Percentiles rank a stretch among this genome's conserved stretches.
phyloP scores from a whole-genome alignment of 1,284 basidiomycete genomes.

The Cutaneotrichosporon spelunceum region DNA sequence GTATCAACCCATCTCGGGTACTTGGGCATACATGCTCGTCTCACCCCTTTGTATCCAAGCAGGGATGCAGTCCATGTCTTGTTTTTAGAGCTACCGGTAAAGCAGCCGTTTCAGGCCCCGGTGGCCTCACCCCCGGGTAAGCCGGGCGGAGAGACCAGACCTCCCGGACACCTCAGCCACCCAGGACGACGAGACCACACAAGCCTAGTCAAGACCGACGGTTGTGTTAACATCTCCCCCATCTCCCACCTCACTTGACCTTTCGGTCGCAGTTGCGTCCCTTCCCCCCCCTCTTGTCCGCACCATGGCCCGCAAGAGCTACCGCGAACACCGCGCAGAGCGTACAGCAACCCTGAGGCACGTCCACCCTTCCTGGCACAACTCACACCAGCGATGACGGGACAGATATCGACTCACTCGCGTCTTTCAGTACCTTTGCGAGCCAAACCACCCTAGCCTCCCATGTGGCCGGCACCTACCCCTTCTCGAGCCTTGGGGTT shows the following conservation, averaged over 20 bases:
- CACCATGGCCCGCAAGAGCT: slow-evolving; percentile 21
- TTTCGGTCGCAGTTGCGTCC: neutral
- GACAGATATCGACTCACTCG: slow-evolving; percentile 20
- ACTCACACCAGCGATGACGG: slow-evolving; percentile 15
- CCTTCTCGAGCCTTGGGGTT: neutral
- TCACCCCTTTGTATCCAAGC: too few relatives aligned
- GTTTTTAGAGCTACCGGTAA: too few relatives aligned
- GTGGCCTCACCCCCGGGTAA: too few relatives aligned
- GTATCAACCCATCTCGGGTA: too few relatives aligned
- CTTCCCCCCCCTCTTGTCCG: neutral
- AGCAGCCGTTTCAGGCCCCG: too few relatives aligned
- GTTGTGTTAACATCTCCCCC: neutral
- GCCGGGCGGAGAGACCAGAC: too few relatives aligned
- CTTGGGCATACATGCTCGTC: too few relatives aligned
- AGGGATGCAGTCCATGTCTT: too few relatives aligned
- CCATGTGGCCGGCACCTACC: slow-evolving; percentile 1
- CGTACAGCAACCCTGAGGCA: slow-evolving; percentile 19
- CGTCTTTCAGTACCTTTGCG: slow-evolving; percentile 20
- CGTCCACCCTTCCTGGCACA: neutral
- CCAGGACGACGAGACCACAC: too few relatives aligned
- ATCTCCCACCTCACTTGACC: neutral
- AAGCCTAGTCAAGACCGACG: too few relatives aligned
- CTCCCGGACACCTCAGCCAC: too few relatives aligned
- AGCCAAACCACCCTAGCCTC: slow-evolving; percentile 18
- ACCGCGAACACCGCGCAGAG: slow-evolving; percentile 23